These are phyloP conservation scores for Aspergillus nanangensis DNA, from an alignment of 495 filamentous ascomycete genomes.

Conservation along the genomic window DNA sequence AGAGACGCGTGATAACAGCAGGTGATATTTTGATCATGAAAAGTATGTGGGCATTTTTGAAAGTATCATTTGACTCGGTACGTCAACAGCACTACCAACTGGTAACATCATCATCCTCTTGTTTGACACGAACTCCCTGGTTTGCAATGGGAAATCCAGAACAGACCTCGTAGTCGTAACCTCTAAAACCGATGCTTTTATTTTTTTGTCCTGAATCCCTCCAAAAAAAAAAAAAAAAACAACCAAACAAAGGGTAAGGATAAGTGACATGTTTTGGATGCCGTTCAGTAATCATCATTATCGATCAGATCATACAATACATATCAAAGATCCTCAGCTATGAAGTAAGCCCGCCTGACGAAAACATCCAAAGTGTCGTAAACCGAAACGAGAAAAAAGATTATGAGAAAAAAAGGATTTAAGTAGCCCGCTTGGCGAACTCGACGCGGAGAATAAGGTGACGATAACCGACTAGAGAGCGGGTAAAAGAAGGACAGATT, in stretches of 20 bases:
- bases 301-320: constrained; percentile 42
- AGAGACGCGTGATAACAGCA: no score
- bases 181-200: constrained; percentile 35
- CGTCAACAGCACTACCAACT: no score
- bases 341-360: constrained; percentile 32
- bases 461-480: constrained; percentile 67
- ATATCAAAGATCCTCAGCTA: constrained; percentile 34
- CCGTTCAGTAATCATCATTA: constrained; percentile 41
- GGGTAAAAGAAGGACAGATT: constrained; percentile 11
- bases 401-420: constrained; percentile 24
- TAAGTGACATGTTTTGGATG: constrained; percentile 34
- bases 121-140: no score
- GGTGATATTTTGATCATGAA: no score
- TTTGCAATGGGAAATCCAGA: no score
- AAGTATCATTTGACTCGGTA: no score
- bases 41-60: no score
- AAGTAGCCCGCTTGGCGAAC: constrained; percentile 79
- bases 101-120: no score
- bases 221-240: constrained; percentile 21
- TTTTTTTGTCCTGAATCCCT: no score
- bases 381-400: constrained; percentile 19
- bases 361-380: constrained; percentile 25
- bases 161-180: no score
- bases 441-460: constrained; percentile 88
- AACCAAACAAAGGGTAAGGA: constrained; percentile 24